These are phyloP conservation scores for Hypomontagnella submonticulosa DNA, from an alignment of 495 filamentous ascomycete species.

Conservation along the genomic window DNA sequence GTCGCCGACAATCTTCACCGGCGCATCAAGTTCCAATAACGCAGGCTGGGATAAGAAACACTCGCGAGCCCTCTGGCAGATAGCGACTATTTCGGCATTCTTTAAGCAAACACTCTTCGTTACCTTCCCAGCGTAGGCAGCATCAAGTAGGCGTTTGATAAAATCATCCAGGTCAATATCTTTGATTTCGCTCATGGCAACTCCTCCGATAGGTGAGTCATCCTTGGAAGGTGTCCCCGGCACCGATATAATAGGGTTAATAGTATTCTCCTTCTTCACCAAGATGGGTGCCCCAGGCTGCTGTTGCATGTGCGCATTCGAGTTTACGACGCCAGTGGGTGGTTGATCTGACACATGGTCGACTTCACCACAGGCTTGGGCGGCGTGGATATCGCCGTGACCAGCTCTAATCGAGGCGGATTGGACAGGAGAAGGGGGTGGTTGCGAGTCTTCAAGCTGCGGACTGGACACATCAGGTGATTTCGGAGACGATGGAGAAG, in stretches of 20 bases:
- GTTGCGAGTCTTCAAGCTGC: constrained; percentile 67
- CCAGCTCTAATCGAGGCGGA: constrained; percentile 74
- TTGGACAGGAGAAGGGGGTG: constrained; percentile 90
- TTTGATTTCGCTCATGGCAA: constrained; percentile 83
- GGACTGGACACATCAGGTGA: constrained; percentile 53
- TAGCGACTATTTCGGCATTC: constrained; percentile 95
- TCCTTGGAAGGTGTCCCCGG: constrained; percentile 53
- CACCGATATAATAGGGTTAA: constrained; percentile 60
- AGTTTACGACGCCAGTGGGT: constrained; percentile 68
- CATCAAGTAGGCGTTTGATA: constrained; percentile 93
- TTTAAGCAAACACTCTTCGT: constrained; percentile 97
- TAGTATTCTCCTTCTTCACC: constrained; percentile 75
- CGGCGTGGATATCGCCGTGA: constrained; percentile 81
- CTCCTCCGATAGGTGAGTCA: constrained; percentile 47
- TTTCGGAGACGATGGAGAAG: constrained; percentile 52
- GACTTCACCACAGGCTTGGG: constrained; percentile 88
- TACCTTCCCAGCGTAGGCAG: constrained; percentile 94
- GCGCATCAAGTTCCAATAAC: constrained; percentile 90
- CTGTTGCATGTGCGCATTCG: constrained; percentile 57
- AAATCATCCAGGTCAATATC: constrained; percentile 95
- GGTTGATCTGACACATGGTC: constrained; percentile 96
- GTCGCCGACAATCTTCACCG: constrained; percentile 98
- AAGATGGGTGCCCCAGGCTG: constrained; percentile 82
- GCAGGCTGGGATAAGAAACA: constrained; percentile 92
- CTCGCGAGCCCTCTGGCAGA: constrained; percentile 88